Evolutionary conservation across 148 eudicot genomes (phyloP), one percentile per base, ranked within the genome.

Genomic region (Diospyros lotus): DNA sequence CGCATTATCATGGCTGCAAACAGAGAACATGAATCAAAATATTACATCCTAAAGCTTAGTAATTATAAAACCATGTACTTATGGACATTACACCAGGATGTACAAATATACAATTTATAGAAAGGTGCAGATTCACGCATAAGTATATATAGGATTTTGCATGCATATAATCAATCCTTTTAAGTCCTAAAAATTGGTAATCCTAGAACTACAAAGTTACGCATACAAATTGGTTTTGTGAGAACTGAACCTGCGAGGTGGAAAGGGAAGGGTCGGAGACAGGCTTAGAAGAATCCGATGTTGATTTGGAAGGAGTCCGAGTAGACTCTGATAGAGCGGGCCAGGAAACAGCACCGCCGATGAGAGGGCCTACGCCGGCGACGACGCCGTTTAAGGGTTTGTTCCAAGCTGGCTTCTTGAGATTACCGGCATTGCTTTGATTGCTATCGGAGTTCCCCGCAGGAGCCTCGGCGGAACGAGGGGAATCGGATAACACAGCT

Each of bases 321-420:
- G 92, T 80, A 3, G 88, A 77, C 68, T 86, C 92, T 9, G 92
- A 86, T 59, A 89, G 82, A 38, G 89, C 85, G 0, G 92, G 92
- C 92, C 92, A 89, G 2, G 87, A 45, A 15, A 68, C 77, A 48
- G 76, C 83, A 0, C 77, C 84, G 12, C 83, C 85, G 78, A 86
- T 81, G 17, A 83, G 80, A 42, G 73, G 66, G 50, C 14, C 28
- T 28, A 28, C 70, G 41, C n/a, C 66, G 74, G 77, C 82, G 59
- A 72, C 82, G 15, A 71, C 83, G 58, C 74, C 83, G 64, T 74
- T 76, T 13, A 55, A 11, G 1, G 84, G 80, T 51, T 63, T 81
- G 40, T 75, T 88, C 92, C 92, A 86, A 56, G 77, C 89, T 3
- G 85, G 76, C 64, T 80, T 85, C 75, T 68, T 77, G 15, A 66